Evolutionary conservation across 345 rosid species (phyloP).

Genomic region (Pugionium dolabratum): DNA sequence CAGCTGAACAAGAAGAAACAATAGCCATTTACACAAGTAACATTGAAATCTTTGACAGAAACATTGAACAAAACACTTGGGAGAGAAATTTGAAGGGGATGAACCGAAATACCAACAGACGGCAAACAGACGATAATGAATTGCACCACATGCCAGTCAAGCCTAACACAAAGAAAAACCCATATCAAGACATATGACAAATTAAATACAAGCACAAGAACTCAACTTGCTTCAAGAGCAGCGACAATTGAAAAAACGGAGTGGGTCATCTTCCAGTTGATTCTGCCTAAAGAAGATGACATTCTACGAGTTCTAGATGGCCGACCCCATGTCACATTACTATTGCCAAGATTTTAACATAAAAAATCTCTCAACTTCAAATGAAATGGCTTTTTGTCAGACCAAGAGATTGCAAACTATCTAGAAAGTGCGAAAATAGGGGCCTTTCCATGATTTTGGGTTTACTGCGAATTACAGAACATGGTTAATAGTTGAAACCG

Average conservation of each 20-base stretch:
- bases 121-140: conserved; percentile 94
- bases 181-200: conserved; percentile 8
- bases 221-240: conserved; percentile 1
- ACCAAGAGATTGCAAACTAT: background rate
- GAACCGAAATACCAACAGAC: conserved; percentile 61
- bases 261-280: background rate
- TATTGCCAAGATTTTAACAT: background rate
- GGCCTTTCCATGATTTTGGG: conserved; percentile 17
- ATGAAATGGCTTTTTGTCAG: too few relatives aligned
- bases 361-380: background rate
- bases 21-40: conserved; percentile 27
- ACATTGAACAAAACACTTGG: conserved; percentile 26
- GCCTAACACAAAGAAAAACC: conserved; percentile 51
- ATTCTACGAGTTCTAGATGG: background rate
- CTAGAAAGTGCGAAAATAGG: background rate
- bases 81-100: background rate
- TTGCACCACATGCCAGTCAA: conserved; percentile 93
- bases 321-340: background rate
- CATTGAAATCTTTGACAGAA: background rate
- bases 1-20: conserved; percentile 55
- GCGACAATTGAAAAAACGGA: background rate
- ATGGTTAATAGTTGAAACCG: background rate
- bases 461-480: background rate
- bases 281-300: conserved; percentile 19
- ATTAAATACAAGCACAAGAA: conserved; percentile 4